Evolutionary conservation across 345 rosid genomes (phyloP), one percentile per base, ranked within the genome.

Genomic region (Lepidium sativum): DNA sequence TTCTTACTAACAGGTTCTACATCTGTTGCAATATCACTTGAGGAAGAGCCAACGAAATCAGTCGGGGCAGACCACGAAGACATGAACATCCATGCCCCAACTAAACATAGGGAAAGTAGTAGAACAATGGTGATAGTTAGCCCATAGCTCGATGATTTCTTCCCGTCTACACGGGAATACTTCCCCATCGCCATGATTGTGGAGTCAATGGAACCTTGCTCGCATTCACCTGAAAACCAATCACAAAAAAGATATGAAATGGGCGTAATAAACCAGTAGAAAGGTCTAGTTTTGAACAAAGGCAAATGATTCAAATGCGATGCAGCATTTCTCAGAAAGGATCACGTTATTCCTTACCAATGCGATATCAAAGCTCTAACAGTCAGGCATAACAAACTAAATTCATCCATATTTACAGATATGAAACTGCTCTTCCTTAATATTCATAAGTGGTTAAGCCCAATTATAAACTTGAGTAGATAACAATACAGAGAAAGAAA

Each of bases 1-100:
- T 75, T 75, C 48, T 71, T 78, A 23, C 67, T 58, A 47, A 32
- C 49, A 69, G 69, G 70, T 58, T 77, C 83, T 3, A 70, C 66
- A 10, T 80, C 54, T 45, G 75, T 85, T 27, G 73, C 33, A 55
- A 34, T 78, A 33, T 71, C 78, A 44, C 47, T 69, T 27, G 82
- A 66, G 21, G 81, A 75, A 16, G 75, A 37, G 62, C 20, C 76
- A 18, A 77, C 40, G 63, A 63, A 75, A 70, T 70, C 80, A 21
- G 69, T 68, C 3, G 83, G 80, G 62, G 74, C 80, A 43, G 79
- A 63, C 44, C 85, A 81, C 7, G 95, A 81, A 23, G 94, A 84
- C 73, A 82, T 82, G 56, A 87, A 77, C 85, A 81, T 86, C 97
- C 98, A 92, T 29, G 80, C 73, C 51, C 94, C 98, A 70, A 87